Base-by-base conservation (phyloP, 2,329 filamentous ascomycete species). In the Microsporum ferrugineum region DNA sequence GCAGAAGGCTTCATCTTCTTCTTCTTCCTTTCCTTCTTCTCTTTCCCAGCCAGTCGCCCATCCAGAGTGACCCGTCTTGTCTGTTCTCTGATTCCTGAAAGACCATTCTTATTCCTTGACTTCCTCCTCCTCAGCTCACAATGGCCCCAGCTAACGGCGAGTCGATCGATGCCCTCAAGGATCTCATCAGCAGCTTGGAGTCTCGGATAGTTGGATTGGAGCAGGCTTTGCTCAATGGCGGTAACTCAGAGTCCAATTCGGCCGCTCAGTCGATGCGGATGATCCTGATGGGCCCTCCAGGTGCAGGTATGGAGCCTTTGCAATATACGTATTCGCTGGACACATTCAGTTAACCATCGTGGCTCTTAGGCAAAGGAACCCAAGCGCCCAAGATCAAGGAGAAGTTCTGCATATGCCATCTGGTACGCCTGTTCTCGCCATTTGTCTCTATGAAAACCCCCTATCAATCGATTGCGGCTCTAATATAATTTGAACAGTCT, bases 371-470 rank as follows among this genome's bases (percentile, higher is more conserved):
- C 80, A 99, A 99, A 85, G 94, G 94, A 78, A 99, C 94, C 47
- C 94, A 99, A 78, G 94, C 94, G 63, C 94, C 94, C 66, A 92
- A 88, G 77, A 94, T 99, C 79, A 96, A 96, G 84, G 92, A 97
- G 73, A 95, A 89, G 80, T 99, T 91, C 80, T 90, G 87, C 75
- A 91, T 91, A 80, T 99, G 94, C 80, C 94, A 99, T 78, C 79
- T 99, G 79, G 91, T 96, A 84, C 71, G 87, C 74, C 3, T 49
- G 38, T 23, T 10, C 12, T 58, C n/a, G 33, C 31, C 31, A 23
- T 34, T 7, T 6, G 14, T 12, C 29, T 34, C 29, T 4, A n/a
- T 38, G 4, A 36, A n/a, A 29, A 29, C 14, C n/a, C 14, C 31
- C 33, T 58, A 41, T 51, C 29, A 51, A 61, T 58, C 39, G 23